Evolutionary conservation across 2,329 filamentous ascomycete species (phyloP), one percentile per base, ranked within the genome.

Genomic region (Blastomyces percursus): DNA sequence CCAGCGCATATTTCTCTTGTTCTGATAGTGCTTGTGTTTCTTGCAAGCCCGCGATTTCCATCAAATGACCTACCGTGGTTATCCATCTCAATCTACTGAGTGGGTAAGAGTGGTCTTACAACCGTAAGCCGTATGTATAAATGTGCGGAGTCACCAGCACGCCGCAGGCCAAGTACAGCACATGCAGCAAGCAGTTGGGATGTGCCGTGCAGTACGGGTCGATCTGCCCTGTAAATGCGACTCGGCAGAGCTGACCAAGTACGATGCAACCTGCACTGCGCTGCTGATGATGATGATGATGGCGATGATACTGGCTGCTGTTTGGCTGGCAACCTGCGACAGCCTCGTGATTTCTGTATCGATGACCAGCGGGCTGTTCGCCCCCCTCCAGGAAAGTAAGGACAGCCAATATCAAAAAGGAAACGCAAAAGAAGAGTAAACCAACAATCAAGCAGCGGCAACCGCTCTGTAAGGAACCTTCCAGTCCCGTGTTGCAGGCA

Each of bases 31-130:
- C 27, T 27, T 14, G 8, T 14, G 32, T 35, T 32, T 50, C 32
- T 46, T 48, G 24, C 19, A 35, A 42, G 30, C n/a, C 30, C 30
- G 7, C 46, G 7, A 24, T 32, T 46, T 52, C 21, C 32, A 51
- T 60, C 58, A 55, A 54, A 61, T 61, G 59, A 61, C 59, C 50
- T 61, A 61, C 59, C 59, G 35, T 61, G 38, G 50, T 61, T n/a
- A 38, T 61, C 50, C 32, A 42, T n/a, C 38, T 19, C 59, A 21
- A 21, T 61, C 14, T 27, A 14, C 58, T 60, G 24, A 14, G 44
- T 60, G 14, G 24, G 56, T 42, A n/a, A 24, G 12, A 2, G 16
- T 21, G 27, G 48, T 60, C 58, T 52, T 40, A 32, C 38, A 24
- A 40, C 24, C 32, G 54, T 27, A 54, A 35, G 11, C 7, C 6